Conservation (phyloP, 1,139 yeast genomes). For the Geotrichum reessii region DNA sequence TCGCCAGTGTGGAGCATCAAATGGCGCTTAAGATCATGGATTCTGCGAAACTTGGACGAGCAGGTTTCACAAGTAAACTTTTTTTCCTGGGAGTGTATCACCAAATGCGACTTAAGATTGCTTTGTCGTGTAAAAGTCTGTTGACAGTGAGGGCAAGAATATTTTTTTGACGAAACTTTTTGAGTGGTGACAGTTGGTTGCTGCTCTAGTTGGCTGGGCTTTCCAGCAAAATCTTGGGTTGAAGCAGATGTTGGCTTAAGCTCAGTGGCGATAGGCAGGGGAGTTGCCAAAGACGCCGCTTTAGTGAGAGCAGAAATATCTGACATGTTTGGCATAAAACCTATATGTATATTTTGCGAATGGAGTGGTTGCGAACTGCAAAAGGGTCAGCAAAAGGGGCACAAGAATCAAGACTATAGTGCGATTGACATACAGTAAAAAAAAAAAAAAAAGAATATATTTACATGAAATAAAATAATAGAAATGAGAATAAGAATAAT, state of each 20-base stretch:
- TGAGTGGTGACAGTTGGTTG: background rate
- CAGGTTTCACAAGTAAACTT: constrained; percentile 68
- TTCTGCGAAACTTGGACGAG: constrained; percentile 56
- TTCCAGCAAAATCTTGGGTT: background rate
- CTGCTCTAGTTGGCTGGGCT: background rate
- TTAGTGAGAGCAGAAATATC: background rate
- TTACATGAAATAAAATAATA: background rate
- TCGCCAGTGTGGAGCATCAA: constrained; percentile 72
- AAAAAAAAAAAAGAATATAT: background rate
- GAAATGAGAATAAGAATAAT: background rate
- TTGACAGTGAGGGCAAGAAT: constrained; percentile 17
- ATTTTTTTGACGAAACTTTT: background rate
- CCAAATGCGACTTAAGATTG: constrained; percentile 65
- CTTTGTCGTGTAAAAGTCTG: constrained; percentile 18
- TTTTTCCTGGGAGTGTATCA: constrained; percentile 61
- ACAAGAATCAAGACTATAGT: background rate
- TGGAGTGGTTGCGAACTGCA: background rate
- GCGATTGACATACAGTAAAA: too few relatives aligned
- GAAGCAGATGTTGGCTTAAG: background rate
- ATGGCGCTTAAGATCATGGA: constrained; percentile 73
- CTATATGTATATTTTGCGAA: background rate
- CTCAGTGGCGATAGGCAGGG: background rate
- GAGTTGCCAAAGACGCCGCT: background rate
- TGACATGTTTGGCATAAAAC: background rate
- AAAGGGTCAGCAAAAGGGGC: background rate